These are phyloP conservation scores for Pseudogymnoascus pannorum DNA, from an alignment of 2,329 filamentous ascomycete genomes.

Conservation along the genomic window DNA sequence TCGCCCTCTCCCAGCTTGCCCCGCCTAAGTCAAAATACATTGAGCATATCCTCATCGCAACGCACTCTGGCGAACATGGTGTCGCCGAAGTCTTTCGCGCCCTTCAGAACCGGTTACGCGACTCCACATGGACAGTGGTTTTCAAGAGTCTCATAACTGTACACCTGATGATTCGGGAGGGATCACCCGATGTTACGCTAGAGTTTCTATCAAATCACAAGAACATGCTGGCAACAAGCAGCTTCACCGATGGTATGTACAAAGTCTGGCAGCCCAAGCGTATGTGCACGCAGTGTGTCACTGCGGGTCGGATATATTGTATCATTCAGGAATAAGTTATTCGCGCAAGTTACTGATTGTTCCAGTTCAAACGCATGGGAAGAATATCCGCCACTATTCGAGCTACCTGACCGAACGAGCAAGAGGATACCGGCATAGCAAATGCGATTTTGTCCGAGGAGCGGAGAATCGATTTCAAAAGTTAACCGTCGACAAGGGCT, in stretches of 20 bases:
- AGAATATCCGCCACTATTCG: slow-evolving; percentile 88
- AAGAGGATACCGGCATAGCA: slow-evolving; percentile 73
- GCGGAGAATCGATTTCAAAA: slow-evolving; percentile 79
- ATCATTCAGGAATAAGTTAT: background rate
- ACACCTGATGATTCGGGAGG: slow-evolving; percentile 96
- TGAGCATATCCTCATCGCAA: slow-evolving; percentile 93
- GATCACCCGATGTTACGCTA: slow-evolving; percentile 80
- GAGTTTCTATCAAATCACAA: slow-evolving; percentile 76
- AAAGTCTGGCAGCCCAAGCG: background rate
- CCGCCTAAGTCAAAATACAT: slow-evolving; percentile 99
- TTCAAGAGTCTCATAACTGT: slow-evolving; percentile 96
- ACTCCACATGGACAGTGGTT: slow-evolving; percentile 99
- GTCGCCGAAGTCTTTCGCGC: slow-evolving; percentile 94
- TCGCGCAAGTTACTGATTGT: background rate
- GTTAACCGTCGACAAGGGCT: slow-evolving; percentile 81
- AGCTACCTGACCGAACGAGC: slow-evolving; percentile 80
- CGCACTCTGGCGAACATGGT: slow-evolving; percentile 87
- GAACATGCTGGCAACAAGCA: slow-evolving; percentile 77
- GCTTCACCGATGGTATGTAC: slow-evolving; percentile 73
- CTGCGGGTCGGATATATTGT: background rate
- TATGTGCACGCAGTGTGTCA: slow-evolving; percentile 18
- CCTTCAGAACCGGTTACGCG: slow-evolving; percentile 77
- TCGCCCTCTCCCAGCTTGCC: slow-evolving; percentile 56
- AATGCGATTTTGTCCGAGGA: slow-evolving; percentile 80
- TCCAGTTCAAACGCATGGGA: slow-evolving; percentile 84